Conservation (phyloP, 768 basidiomycete species). For the Chlorophyllum brunneum region DNA sequence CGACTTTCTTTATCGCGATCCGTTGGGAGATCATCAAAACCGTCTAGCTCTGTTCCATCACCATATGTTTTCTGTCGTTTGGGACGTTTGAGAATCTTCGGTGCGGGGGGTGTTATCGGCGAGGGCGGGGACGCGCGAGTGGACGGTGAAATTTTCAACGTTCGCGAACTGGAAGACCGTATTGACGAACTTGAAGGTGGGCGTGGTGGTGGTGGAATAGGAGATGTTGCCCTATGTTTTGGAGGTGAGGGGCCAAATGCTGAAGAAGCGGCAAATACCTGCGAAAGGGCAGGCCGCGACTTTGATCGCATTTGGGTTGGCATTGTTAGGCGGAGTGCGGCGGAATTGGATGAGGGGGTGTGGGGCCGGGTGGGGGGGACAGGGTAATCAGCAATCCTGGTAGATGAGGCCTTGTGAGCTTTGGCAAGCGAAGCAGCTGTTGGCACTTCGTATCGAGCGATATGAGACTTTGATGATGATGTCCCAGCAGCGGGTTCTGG, state of each 20-base stretch:
- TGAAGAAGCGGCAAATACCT: constrained; percentile 59
- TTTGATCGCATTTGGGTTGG: constrained; percentile 78
- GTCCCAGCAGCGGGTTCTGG: constrained; percentile 40
- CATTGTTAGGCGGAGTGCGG: constrained; percentile 81
- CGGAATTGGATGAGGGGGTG: constrained; percentile 75
- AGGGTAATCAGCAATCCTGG: constrained; percentile 62
- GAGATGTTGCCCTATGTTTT: constrained; percentile 50
- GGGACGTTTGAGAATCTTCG: constrained; percentile 70
- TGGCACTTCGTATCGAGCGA: constrained; percentile 68
- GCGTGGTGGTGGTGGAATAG: constrained; percentile 44
- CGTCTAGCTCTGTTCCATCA: constrained; percentile 88
- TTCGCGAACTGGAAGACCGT: constrained; percentile 24
- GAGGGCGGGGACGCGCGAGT: constrained; percentile 22
- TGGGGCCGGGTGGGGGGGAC: constrained; percentile 76
- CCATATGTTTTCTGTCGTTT: constrained; percentile 77
- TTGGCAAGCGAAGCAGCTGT: constrained; percentile 83
- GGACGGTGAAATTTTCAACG: constrained; percentile 7
- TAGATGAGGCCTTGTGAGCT: constrained; percentile 60
- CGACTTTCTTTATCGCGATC: constrained; percentile 78
- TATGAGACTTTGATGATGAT: constrained; percentile 17
- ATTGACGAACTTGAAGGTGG: constrained; percentile 55
- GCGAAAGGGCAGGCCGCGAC: constrained; percentile 69
- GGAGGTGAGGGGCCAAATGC: constrained; percentile 32
- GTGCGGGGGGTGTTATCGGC: constrained; percentile 36
- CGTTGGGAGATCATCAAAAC: constrained; percentile 81